Evolutionary conservation across 345 rosid genomes (phyloP).

Genomic region (Eutrema japonicum): DNA sequence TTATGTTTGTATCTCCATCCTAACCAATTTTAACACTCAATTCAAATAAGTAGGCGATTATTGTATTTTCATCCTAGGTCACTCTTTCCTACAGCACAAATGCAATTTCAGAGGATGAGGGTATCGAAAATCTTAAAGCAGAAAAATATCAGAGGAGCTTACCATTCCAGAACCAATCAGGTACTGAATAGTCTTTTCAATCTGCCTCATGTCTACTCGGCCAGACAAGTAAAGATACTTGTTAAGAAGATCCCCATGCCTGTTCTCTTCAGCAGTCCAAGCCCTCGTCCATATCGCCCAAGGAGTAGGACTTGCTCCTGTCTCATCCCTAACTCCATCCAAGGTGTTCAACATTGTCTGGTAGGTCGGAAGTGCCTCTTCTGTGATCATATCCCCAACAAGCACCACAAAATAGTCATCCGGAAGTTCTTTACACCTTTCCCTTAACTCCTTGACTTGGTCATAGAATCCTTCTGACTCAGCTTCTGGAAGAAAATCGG

Average conservation of each 20-base stretch:
- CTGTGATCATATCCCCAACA: slow-evolving; percentile 81
- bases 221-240: slow-evolving; percentile 76
- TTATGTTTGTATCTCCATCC: not conserved
- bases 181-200: slow-evolving; percentile 76
- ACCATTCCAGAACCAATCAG: slow-evolving; percentile 80
- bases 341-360: slow-evolving; percentile 77
- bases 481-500: slow-evolving; percentile 59
- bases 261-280: slow-evolving; percentile 82
- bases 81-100: not conserved
- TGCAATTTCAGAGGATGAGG: not conserved
- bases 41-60: not conserved
- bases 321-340: slow-evolving; percentile 74
- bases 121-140: not conserved
- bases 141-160: slow-evolving; percentile 22
- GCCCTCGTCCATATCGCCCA: slow-evolving; percentile 82
- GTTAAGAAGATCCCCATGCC: slow-evolving; percentile 76
- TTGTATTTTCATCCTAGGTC: not conserved
- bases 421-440: slow-evolving; percentile 59
- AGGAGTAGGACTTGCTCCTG: slow-evolving; percentile 67
- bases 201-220: slow-evolving; percentile 74
- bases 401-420: slow-evolving; percentile 72
- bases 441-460: slow-evolving; percentile 69
- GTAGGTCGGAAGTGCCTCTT: slow-evolving; percentile 79
- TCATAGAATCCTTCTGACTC: slow-evolving; percentile 62
- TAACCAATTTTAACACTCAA: not conserved